Conservation (phyloP, 1,284 basidiomycete species). For the Chalciporus sp. region DNA sequence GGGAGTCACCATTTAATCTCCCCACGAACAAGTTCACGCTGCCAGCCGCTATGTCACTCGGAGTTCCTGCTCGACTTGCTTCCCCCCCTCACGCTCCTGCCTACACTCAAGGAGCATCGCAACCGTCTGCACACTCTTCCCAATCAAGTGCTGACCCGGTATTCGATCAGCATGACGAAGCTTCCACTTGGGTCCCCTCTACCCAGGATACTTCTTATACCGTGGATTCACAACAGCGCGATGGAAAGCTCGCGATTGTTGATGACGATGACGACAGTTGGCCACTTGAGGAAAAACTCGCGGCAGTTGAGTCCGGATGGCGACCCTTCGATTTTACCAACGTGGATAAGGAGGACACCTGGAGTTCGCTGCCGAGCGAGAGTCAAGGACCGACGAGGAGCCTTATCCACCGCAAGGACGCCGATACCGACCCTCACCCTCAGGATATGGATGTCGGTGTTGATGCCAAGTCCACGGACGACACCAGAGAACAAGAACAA, state of each 20-base stretch:
- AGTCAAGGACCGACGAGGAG: constrained; percentile 43
- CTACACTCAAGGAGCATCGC: constrained; percentile 23
- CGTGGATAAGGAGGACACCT: constrained; percentile 61
- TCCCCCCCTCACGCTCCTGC: constrained; percentile 30
- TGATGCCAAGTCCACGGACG: constrained; percentile 12
- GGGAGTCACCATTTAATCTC: constrained; percentile 33
- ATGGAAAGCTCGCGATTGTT: constrained; percentile 28
- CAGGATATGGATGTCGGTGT: constrained; percentile 8
- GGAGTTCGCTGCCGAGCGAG: constrained; percentile 66
- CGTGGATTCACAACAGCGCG: constrained; percentile 37
- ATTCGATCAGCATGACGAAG: constrained; percentile 49
- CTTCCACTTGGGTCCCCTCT: constrained; percentile 55
- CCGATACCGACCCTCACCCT: constrained; percentile 12
- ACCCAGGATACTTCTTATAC: constrained; percentile 63
- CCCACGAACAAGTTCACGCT: constrained; percentile 42
- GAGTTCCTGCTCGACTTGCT: constrained; percentile 40
- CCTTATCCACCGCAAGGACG: constrained; percentile 19
- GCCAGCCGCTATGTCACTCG: constrained; percentile 47
- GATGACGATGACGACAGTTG: constrained; percentile 75
- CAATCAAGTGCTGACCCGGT: constrained; percentile 51
- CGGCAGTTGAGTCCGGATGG: constrained; percentile 54
- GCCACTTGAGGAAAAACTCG: constrained; percentile 66
- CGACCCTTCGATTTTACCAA: constrained; percentile 47
- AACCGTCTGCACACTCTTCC: constrained; percentile 54
- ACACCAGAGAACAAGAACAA: constrained; percentile 34